A percentile compares a stretch with the other conserved stretches of the same genome.
These are phyloP conservation scores for Nitzschia sp. DNA, from an alignment of 108 stramenopile genomes.

Conservation along the genomic window DNA sequence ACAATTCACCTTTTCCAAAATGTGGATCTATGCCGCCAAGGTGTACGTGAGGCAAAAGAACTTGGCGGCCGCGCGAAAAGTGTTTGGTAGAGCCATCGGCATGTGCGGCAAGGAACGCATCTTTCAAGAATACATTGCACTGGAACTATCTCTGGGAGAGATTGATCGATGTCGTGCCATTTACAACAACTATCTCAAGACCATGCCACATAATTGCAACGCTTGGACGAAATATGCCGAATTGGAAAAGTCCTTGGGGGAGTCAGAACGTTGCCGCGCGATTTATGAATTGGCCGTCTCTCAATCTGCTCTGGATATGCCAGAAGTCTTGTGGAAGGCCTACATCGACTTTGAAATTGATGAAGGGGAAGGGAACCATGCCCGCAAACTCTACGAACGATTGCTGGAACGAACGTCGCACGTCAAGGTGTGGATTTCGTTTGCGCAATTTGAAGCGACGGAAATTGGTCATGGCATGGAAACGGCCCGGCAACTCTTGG, in stretches of 20 bases:
- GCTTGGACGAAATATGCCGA: conserved; percentile 94
- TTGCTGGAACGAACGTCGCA: conserved; percentile 93
- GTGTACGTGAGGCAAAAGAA: conserved; percentile 92
- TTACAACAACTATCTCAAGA: conserved; percentile 93
- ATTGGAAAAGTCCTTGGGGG: conserved; percentile 93
- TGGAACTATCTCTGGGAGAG: conserved; percentile 96
- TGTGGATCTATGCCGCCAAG: conserved; percentile 96
- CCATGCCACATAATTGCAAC: conserved; percentile 86
- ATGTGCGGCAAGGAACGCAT: conserved; percentile 93
- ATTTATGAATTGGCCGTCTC: conserved; percentile 93
- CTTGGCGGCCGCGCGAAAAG: conserved; percentile 86
- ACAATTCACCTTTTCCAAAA: conserved; percentile 94
- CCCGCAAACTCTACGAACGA: conserved; percentile 87
- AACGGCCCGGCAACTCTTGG: conserved; percentile 72
- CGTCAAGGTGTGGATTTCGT: conserved; percentile 92
- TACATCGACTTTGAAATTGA: conserved; percentile 98
- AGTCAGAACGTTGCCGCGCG: conserved; percentile 93
- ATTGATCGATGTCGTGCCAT: conserved; percentile 95
- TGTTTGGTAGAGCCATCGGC: conserved; percentile 94
- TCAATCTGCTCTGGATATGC: conserved; percentile 95
- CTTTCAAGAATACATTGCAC: conserved; percentile 91
- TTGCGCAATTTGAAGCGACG: conserved; percentile 49
- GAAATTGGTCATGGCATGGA: conserved; percentile 58
- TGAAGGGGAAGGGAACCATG: conserved; percentile 77
- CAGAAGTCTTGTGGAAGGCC: conserved; percentile 96